Percentiles rank a stretch among this genome's conserved stretches.
These are phyloP conservation scores for Talaromyces islandicus DNA, from an alignment of 2,329 filamentous ascomycete genomes.

Conservation along the genomic window DNA sequence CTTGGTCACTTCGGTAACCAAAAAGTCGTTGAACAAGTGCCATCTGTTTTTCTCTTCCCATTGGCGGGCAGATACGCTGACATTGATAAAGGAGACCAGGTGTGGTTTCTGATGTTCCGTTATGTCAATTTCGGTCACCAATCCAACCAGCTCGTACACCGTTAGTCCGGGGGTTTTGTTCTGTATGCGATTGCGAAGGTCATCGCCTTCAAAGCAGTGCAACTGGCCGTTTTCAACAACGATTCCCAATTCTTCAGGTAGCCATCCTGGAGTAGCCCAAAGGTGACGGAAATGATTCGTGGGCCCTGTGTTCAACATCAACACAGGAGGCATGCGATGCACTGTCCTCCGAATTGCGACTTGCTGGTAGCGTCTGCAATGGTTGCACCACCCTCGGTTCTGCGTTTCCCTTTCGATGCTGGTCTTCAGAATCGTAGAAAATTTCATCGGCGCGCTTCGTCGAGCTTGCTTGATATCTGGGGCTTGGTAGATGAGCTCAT, in stretches of 20 bases:
- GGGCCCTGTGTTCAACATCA: conserved; percentile 78
- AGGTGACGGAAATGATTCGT: conserved; percentile 64
- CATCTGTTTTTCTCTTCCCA: conserved; percentile 63
- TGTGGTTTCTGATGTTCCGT: conserved; percentile 82
- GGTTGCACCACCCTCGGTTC: conserved; percentile 86
- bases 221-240: conserved; percentile 88
- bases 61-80: conserved; percentile 43
- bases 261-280: conserved; percentile 85
- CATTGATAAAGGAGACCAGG: conserved; percentile 85
- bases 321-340: conserved; percentile 71
- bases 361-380: conserved; percentile 85
- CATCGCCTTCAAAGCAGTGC: conserved; percentile 89
- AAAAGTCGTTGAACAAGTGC: conserved; percentile 97
- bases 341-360: conserved; percentile 81
- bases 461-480: conserved; percentile 46
- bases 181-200: conserved; percentile 73
- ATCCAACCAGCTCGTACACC: conserved; percentile 85
- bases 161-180: conserved; percentile 73
- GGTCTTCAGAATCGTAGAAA: conserved; percentile 86
- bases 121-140: conserved; percentile 84
- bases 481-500: conserved; percentile 75
- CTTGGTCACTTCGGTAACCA: conserved; percentile 71
- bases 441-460: conserved; percentile 51
- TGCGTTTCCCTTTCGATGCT: conserved; percentile 87
- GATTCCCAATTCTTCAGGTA: conserved; percentile 90